Conservation (phyloP, 768 basidiomycete genomes). For the Agaricus sinodeliciosus region DNA sequence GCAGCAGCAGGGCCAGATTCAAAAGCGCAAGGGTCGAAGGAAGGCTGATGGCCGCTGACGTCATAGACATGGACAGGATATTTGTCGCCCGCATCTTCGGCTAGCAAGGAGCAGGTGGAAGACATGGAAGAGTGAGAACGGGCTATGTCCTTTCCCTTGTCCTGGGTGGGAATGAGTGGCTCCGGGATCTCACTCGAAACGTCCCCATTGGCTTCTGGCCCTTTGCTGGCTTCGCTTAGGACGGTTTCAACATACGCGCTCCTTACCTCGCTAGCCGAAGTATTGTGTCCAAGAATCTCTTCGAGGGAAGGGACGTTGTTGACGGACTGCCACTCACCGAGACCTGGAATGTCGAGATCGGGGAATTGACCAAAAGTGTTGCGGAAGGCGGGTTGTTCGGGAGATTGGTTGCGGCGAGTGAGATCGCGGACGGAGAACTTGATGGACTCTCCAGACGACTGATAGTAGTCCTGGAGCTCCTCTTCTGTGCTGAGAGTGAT, state of each 20-base stretch:
- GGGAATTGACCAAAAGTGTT: constrained; percentile 54
- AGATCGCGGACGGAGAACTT: constrained; percentile 66
- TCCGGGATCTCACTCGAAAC: constrained; percentile 21
- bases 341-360: constrained; percentile 29
- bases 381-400: constrained; percentile 30
- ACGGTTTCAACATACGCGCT: constrained; percentile 6
- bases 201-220: constrained; percentile 46
- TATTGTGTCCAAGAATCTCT: constrained; percentile 29
- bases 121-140: constrained; percentile 23
- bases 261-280: not conserved
- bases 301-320: constrained; percentile 27
- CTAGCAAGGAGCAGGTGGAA: constrained; percentile 30
- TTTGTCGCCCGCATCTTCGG: constrained; percentile 43
- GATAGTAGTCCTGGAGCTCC: constrained; percentile 72
- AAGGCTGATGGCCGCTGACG: constrained; percentile 17
- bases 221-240: constrained; percentile 13
- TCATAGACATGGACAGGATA: constrained; percentile 57
- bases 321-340: constrained; percentile 60
- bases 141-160: constrained; percentile 47
- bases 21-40: not conserved
- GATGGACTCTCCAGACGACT: constrained; percentile 30
- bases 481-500: constrained; percentile 73
- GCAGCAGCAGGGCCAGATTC: constrained; percentile 10
- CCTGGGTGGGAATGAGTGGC: constrained; percentile 19
- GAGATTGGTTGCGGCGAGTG: constrained; percentile 26